Conservation (phyloP, 1,284 basidiomycete species). For the Amylostereum areolatum region DNA sequence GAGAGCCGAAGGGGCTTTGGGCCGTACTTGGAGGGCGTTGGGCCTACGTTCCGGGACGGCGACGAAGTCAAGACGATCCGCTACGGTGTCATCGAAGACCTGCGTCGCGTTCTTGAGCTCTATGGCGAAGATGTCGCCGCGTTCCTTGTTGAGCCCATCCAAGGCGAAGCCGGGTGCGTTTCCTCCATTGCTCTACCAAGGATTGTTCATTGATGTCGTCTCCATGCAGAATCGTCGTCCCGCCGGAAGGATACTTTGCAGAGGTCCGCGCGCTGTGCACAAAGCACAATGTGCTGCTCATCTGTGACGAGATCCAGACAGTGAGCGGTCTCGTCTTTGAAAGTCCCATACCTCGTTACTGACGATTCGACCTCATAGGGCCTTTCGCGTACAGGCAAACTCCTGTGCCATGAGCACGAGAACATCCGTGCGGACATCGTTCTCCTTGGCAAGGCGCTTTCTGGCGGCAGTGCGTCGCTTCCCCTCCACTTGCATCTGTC, state of each 20-base stretch:
- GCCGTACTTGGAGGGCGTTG: constrained; percentile 84
- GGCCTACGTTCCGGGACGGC: constrained; percentile 63
- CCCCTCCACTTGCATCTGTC: constrained; percentile 1
- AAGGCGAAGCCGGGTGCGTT: constrained; percentile 92
- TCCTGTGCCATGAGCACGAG: constrained; percentile 89
- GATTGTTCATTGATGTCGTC: constrained; percentile 4
- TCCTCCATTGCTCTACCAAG: neutral
- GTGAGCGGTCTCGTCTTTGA: constrained; percentile 29
- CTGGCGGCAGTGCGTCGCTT: constrained; percentile 70
- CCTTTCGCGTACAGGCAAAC: constrained; percentile 78
- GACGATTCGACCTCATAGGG: constrained; percentile 40
- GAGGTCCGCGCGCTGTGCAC: constrained; percentile 81
- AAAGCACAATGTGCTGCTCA: constrained; percentile 90
- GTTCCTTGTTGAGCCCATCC: constrained; percentile 96
- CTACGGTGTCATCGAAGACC: constrained; percentile 78
- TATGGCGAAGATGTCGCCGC: constrained; percentile 86
- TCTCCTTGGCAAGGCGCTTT: constrained; percentile 93
- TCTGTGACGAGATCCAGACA: constrained; percentile 98
- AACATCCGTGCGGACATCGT: constrained; percentile 89
- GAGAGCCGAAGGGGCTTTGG: constrained; percentile 87
- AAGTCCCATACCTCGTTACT: neutral
- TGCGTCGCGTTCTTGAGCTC: constrained; percentile 77
- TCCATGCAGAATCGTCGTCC: constrained; percentile 75
- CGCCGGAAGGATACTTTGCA: constrained; percentile 83
- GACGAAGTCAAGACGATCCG: constrained; percentile 57